Evolutionary conservation across 495 filamentous ascomycete species (phyloP), one percentile per base, ranked within the genome.

Genomic region (Talaromyces adpressus): DNA sequence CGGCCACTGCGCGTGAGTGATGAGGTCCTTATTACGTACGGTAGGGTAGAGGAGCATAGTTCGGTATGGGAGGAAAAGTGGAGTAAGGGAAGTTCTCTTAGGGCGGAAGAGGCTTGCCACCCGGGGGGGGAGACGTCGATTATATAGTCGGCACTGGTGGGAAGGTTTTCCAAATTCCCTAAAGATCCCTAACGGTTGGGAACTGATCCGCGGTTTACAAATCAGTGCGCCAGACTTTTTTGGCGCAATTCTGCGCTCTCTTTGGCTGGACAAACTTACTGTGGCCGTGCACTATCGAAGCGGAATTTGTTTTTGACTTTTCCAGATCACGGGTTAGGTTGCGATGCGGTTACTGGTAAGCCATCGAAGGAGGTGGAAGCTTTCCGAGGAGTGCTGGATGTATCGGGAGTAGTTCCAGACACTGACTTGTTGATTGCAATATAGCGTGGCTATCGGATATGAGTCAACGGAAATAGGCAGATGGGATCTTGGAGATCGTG

Each of bases 31-130:
- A 58, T 58, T 80, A 77, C 76, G 76, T 80, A 64, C 57, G 11
- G 68, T 62, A 63, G 77, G 75, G 68, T 76, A 70, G 71, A 77
- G 76, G 73, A 75, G 75, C 77, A 80, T 80, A 71, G 34, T 69
- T 71, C 69, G 67, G 68, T 69, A 63, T 65, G 66, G 66, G 72
- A 73, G 51, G 51, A 45, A 23, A 57, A 18, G 62, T 60, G 34
- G 57, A 36, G 49, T 30, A 22, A 18, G 34, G n/a, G 16, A 30
- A 45, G 30, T 52, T 23, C 30, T 59, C 20, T 56, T n/a, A 20
- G 62, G 62, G 23, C 41, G 57, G 57, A 23, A 59, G 57, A 45
- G 45, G 57, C 60, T 62, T 62, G 60, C 60, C 60, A 62, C 60
- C 45, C 45, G 45, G 60, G 47, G 41, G 59, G 60, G 47, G 60